phyloP scores from a whole-genome alignment of 2,329 filamentous ascomycete species.

The Chrysoporthe puriensis region DNA sequence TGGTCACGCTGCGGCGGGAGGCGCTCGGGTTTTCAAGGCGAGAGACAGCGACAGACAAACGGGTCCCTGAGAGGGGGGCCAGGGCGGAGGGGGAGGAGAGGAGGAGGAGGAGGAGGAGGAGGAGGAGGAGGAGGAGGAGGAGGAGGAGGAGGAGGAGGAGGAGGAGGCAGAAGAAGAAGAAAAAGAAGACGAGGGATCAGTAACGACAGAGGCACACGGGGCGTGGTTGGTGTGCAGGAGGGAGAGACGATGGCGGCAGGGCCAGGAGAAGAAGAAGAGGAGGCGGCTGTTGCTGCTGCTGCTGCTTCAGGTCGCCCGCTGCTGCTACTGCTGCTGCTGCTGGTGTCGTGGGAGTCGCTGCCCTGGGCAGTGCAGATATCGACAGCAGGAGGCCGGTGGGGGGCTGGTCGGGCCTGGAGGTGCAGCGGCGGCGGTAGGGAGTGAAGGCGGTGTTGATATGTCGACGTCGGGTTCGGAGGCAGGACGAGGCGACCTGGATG shows the following conservation, averaged over 20 bases:
- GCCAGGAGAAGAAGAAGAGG: no score
- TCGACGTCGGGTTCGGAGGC: not conserved
- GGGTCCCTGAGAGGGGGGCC: not conserved
- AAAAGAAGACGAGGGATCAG: not conserved
- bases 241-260: no score
- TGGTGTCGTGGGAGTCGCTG: slow-evolving; percentile 12
- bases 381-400: not conserved
- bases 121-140: not conserved
- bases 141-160: not conserved
- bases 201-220: no score
- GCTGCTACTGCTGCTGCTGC: slow-evolving; percentile 1
- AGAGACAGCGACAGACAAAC: not conserved
- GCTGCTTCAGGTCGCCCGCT: no score
- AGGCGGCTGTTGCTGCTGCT: no score
- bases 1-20: slow-evolving; percentile 1
- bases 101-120: not conserved
- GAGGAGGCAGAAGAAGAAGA: slow-evolving; percentile 14
- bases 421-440: slow-evolving; percentile 6
- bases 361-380: not conserved
- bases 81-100: not conserved
- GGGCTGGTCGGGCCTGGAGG: not conserved
- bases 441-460: slow-evolving; percentile 1
- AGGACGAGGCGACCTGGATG: not conserved
- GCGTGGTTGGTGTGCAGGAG: no score
- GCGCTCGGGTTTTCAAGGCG: slow-evolving; percentile 5